Percentiles rank a stretch among this genome's conserved stretches.
phyloP scores from a whole-genome alignment of 2,329 filamentous ascomycete genomes.

The Ophiostoma perfectum region DNA sequence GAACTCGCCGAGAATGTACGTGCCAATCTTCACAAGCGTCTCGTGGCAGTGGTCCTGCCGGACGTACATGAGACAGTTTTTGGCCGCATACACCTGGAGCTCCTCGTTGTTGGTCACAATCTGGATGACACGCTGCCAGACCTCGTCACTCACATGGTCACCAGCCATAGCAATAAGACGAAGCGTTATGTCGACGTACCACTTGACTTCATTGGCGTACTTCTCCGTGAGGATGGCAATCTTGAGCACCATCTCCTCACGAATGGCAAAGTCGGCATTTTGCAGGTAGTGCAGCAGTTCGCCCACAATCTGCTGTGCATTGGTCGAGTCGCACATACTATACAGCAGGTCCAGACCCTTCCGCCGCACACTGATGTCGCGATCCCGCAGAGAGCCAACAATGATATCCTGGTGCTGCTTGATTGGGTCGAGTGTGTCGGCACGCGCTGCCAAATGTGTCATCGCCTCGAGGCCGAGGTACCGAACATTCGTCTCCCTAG shows the following conservation, averaged over 20 bases:
- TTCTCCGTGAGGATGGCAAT: slow-evolving; percentile 98
- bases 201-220: slow-evolving; percentile 96
- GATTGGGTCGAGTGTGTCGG: slow-evolving; percentile 92
- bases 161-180: slow-evolving; percentile 93
- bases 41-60: slow-evolving; percentile 93
- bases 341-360: slow-evolving; percentile 95
- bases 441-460: slow-evolving; percentile 91
- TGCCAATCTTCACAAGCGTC: slow-evolving; percentile 94
- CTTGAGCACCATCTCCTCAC: slow-evolving; percentile 98
- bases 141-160: slow-evolving; percentile 97
- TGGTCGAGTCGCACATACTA: slow-evolving; percentile 98
- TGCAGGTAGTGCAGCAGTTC: slow-evolving; percentile 93
- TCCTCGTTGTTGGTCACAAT: slow-evolving; percentile 99
- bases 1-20: slow-evolving; percentile 93
- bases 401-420: slow-evolving; percentile 98
- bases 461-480: slow-evolving; percentile 95
- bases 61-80: slow-evolving; percentile 86
- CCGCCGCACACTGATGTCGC: slow-evolving; percentile 92
- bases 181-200: slow-evolving; percentile 97
- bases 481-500: slow-evolving; percentile 91
- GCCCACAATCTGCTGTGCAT: slow-evolving; percentile 86
- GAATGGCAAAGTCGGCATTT: slow-evolving; percentile 93
- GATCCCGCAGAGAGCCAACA: slow-evolving; percentile 84
- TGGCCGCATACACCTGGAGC: slow-evolving; percentile 90
- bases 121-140: slow-evolving; percentile 97